Percentiles rank a stretch among this genome's conserved stretches.
These are phyloP conservation scores for Protea cynaroides DNA, from an alignment of 164 flowering plant species.

Conservation along the genomic window DNA sequence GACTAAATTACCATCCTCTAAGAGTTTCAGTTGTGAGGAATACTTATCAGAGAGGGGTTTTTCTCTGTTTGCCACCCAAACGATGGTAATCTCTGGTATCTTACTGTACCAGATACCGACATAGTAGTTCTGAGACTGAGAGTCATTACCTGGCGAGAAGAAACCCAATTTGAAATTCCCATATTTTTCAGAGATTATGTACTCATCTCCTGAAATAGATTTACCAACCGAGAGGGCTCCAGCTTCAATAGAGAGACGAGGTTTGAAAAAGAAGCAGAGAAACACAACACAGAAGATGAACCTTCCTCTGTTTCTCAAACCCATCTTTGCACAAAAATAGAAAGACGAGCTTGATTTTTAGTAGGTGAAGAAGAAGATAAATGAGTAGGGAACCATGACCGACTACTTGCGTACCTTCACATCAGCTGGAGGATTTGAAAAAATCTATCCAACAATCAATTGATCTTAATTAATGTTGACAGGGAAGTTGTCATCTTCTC, in stretches of 20 bases:
- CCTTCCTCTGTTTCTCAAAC: neutral
- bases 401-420: no score
- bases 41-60: conserved; percentile 31
- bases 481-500: no score
- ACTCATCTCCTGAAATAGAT: conserved; percentile 44
- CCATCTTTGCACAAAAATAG: no score
- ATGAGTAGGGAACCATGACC: no score
- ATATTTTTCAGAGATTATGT: conserved; percentile 34
- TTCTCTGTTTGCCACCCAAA: conserved; percentile 71
- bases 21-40: conserved; percentile 31
- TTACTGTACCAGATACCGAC: conserved; percentile 50
- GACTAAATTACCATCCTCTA: conserved; percentile 42
- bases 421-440: no score
- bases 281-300: neutral
- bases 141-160: conserved; percentile 53
- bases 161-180: conserved; percentile 49
- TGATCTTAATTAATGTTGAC: no score
- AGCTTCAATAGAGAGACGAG: conserved; percentile 21
- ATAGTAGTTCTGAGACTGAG: conserved; percentile 32
- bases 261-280: conserved; percentile 15
- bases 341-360: no score
- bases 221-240: conserved; percentile 33
- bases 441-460: no score
- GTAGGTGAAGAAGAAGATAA: no score
- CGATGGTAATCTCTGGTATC: conserved; percentile 24